Conservation (phyloP, 306 rosid species). For the Hippophae rhamnoides region DNA sequence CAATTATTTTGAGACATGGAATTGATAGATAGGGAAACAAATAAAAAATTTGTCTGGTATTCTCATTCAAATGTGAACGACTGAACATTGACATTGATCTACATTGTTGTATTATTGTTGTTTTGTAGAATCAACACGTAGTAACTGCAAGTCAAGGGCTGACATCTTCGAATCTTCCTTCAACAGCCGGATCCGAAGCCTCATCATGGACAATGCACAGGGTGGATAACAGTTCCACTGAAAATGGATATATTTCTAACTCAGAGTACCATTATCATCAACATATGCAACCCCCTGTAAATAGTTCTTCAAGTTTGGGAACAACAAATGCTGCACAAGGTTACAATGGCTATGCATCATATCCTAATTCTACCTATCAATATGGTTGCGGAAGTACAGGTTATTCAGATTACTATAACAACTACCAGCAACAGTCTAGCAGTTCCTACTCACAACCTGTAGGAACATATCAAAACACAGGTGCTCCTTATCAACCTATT, state of each 20-base stretch:
- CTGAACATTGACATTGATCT: background rate
- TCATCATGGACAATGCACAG: slow-evolving; percentile 49
- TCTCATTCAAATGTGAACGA: background rate
- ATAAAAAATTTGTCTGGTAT: background rate
- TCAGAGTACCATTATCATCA: slow-evolving; percentile 67
- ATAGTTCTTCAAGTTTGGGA: slow-evolving; percentile 83
- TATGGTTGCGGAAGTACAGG: slow-evolving; percentile 90
- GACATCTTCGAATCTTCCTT: slow-evolving; percentile 36
- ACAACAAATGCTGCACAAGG: slow-evolving; percentile 80
- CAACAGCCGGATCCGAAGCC: slow-evolving; percentile 52
- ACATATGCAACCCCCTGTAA: slow-evolving; percentile 52
- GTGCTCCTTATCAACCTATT: slow-evolving; percentile 99
- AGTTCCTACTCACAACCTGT: slow-evolving; percentile 85
- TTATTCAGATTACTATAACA: slow-evolving; percentile 70
- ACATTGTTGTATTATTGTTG: slow-evolving; percentile 2
- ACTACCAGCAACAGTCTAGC: slow-evolving; percentile 86
- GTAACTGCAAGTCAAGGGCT: slow-evolving; percentile 52
- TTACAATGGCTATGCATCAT: slow-evolving; percentile 72
- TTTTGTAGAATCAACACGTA: slow-evolving; percentile 42
- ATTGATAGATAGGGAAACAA: too few species aligned
- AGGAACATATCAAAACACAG: slow-evolving; percentile 99
- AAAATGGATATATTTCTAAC: slow-evolving; percentile 57
- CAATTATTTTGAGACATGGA: too few species aligned
- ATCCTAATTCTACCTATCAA: slow-evolving; percentile 67
- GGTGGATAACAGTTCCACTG: slow-evolving; percentile 40